A percentile compares a stretch with the other conserved stretches of the same genome.
These are phyloP conservation scores for Umbelopsis sp. DNA, from an alignment of 192 early-diverging fungal species.

Conservation along the genomic window DNA sequence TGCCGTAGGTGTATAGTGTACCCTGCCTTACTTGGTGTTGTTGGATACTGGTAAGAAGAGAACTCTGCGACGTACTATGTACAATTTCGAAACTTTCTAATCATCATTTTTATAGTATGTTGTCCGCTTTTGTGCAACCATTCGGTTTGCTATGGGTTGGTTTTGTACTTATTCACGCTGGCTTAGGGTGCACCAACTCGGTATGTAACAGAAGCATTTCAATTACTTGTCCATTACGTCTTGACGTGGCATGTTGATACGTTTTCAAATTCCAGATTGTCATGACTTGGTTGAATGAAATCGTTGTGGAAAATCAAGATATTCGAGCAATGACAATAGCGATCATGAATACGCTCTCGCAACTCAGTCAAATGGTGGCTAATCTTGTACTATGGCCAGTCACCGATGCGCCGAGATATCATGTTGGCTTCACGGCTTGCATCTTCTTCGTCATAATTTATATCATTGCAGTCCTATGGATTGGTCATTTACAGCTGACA, in stretches of 20 bases:
- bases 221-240: background rate
- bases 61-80: background rate
- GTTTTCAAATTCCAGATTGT: conserved; percentile 25
- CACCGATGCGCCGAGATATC: conserved; percentile 27
- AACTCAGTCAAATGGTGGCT: conserved; percentile 28
- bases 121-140: conserved; percentile 40
- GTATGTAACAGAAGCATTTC: conserved; percentile 22
- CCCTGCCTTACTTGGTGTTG: conserved; percentile 34
- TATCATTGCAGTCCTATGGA: conserved; percentile 11
- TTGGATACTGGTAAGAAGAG: conserved; percentile 32
- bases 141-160: conserved; percentile 37
- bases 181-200: conserved; percentile 26
- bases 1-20: conserved; percentile 32
- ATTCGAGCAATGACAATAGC: conserved; percentile 39
- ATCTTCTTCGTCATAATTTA: conserved; percentile 23
- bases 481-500: background rate
- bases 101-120: conserved; percentile 17
- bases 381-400: conserved; percentile 42
- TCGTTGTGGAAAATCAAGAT: conserved; percentile 32
- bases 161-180: conserved; percentile 36
- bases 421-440: conserved; percentile 24
- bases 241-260: background rate
- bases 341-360: conserved; percentile 36
- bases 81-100: background rate
- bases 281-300: conserved; percentile 45